Conservation (phyloP, 768 basidiomycete species). For the Rhodosporidiobolus odoratus region DNA sequence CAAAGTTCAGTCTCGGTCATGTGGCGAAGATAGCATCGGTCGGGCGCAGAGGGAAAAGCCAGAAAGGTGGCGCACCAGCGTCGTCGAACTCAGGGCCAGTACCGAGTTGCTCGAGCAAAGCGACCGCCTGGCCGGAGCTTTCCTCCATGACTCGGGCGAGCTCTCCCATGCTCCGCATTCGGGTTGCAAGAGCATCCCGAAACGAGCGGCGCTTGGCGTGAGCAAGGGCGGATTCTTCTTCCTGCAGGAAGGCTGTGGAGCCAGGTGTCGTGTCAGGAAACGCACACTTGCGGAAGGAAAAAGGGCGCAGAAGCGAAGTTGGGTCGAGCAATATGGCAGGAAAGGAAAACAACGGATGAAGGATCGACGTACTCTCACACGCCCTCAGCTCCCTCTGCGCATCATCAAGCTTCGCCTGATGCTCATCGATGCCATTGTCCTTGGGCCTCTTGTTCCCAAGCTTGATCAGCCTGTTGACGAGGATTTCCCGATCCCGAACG, state of each 20-base stretch:
- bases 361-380: conserved; percentile 38
- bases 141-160: conserved; percentile 39
- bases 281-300: not conserved
- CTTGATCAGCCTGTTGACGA: conserved; percentile 42
- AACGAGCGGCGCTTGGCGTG: conserved; percentile 40
- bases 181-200: conserved; percentile 36
- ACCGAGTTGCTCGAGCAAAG: conserved; percentile 12
- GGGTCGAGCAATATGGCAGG: not conserved
- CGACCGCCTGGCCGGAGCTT: conserved; percentile 27
- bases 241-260: conserved; percentile 31
- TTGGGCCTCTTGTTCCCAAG: conserved; percentile 41
- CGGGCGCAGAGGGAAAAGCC: no score
- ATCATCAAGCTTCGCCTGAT: conserved; percentile 39
- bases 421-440: conserved; percentile 20
- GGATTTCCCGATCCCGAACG: conserved; percentile 43
- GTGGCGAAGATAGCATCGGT: not conserved
- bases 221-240: conserved; percentile 37
- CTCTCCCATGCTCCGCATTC: conserved; percentile 41
- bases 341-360: not conserved
- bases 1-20: no score
- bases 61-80: not conserved
- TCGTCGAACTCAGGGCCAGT: not conserved
- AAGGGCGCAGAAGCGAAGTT: not conserved
- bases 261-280: not conserved
- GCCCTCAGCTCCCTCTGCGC: conserved; percentile 41